Evolutionary conservation across 495 filamentous ascomycete genomes (phyloP), one percentile per base, ranked within the genome.

Genomic region (Jackrogersella multiformis): DNA sequence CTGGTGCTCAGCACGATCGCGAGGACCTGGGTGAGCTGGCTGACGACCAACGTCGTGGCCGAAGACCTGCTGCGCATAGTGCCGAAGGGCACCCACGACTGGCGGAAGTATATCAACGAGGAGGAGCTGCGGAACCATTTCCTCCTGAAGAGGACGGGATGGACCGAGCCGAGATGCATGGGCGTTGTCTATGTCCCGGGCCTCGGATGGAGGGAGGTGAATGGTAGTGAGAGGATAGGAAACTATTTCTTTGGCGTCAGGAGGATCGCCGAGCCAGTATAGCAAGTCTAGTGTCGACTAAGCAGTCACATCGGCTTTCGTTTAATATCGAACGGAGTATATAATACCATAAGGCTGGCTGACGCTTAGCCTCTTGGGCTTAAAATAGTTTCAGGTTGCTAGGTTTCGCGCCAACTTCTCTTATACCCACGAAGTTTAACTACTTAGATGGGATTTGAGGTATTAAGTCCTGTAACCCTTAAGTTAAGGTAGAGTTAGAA

Each of bases 201-300:
- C 0, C 51, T 95, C 35, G 95, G 95, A 41, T 99, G 95, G 95
- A 94, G 82, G 81, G 88, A 92, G 78, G 90, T 97, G 2, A 72
- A 61, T 13, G 91, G 91, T 7, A 89, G 91, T 51, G 95, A 99
- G 81, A 88, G 85, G 74, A 87, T 91, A 78, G 95, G 95, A 32
- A 99, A 99, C 79, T 99, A 99, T 77, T 98, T 99, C 77, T 96
- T 97, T 78, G 95, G 86, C 36, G 87, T 96, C 28, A 87, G 89
- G 77, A 96, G 58, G 34, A 38, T 72, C 21, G 26, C 52, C 2
- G 48, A 69, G 13, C 62, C 61, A 39, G 44, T 15, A 39, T 56
- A 32, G 51, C 23, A 9, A 38, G 12, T n/a, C 24, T 24, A 18
- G 7, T 3, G 3, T 30, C 7, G 3, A 7, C 26, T 30, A 7